Evolutionary conservation across 163 green algal genomes (phyloP), one percentile per base, ranked within the genome.

Genomic region (Scenedesmus sp.): DNA sequence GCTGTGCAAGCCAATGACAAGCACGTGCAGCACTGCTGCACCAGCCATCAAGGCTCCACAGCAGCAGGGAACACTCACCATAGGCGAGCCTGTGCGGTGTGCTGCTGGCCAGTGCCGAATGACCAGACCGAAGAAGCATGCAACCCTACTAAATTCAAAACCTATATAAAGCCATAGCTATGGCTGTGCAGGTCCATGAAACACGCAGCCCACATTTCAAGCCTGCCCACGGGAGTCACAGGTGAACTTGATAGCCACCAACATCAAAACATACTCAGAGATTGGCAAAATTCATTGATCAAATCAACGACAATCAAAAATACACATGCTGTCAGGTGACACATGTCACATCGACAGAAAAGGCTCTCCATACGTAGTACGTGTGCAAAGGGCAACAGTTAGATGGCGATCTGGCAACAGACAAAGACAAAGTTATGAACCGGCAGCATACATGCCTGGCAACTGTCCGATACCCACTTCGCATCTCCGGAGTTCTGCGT

Each of bases 41-140:
- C 66, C 66, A 34, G 1, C n/a, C 66, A 52, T 23, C 23, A 79
- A 1, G 23, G 70, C 23, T 79, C 4, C 52, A 18, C 70, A 79
- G 16, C 66, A 76, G 70, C 70, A 79, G 70, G 46, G 70, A 79
- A 23, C 23, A 79, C 70, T 79, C 70, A 79, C 70, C 70, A 79
- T 79, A 79, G 20, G 5, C 70, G 46, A 79, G 70, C 70, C 70
- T 79, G 20, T 52, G 70, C 13, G 70, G 23, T n/a, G 70, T 79
- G 70, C 52, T 79, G 18, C 10, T 79, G 70, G 23, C 70, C 70
- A 79, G 70, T 79, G 70, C 70, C 23, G 70, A 52, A 52, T 52
- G 70, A 52, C 70, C 70, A 79, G 70, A 79, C 70, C 70, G 70
- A 52, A 79, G 70, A 79, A 79, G 70, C 70, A 79, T 79, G 70